phyloP scores from a whole-genome alignment of 163 green algal species.

The Trebouxiophyceae sp. region DNA sequence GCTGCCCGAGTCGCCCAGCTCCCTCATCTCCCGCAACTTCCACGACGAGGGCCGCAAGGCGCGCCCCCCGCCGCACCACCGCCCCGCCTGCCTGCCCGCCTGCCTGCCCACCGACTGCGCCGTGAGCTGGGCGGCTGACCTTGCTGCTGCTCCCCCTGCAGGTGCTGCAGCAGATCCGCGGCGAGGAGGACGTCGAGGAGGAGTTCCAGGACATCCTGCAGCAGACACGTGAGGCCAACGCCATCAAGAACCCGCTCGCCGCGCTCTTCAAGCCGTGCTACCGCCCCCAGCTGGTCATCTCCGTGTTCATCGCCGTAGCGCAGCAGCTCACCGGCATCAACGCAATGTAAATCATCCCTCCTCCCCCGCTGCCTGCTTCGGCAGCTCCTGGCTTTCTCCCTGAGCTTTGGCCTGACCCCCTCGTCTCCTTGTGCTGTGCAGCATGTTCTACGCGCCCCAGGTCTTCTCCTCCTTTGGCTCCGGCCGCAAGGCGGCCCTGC shows the following conservation, averaged over 20 bases:
- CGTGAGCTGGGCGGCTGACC: not conserved
- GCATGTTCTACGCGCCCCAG: conserved; percentile 63
- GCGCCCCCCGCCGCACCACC: not conserved
- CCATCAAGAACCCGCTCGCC: conserved; percentile 3
- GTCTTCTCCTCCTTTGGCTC: conserved; percentile 59
- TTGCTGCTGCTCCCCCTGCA: not conserved
- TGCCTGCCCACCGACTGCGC: not conserved
- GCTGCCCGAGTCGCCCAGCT: conserved; percentile 41
- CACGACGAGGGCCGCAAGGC: conserved; percentile 7
- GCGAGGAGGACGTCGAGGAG: conserved; percentile 17
- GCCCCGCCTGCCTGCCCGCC: not conserved
- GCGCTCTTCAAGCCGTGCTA: conserved; percentile 26
- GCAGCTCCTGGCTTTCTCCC: not conserved
- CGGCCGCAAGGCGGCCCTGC: conserved; percentile 34
- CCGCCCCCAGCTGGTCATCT: conserved; percentile 45
- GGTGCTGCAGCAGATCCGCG: conserved; percentile 26
- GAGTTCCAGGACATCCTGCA: conserved; percentile 8
- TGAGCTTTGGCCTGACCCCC: too few species aligned
- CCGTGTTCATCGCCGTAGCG: conserved; percentile 27
- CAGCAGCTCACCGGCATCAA: conserved; percentile 4
- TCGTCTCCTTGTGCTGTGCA: too few species aligned
- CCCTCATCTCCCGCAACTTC: conserved; percentile 26
- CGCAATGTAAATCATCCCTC: too few species aligned
- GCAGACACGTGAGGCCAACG: conserved; percentile 5
- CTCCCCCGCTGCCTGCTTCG: not conserved